Percentiles rank a stretch among this genome's conserved stretches.
These are phyloP conservation scores for Erigeron canadensis DNA, from an alignment of 129 eudicot genomes.

Conservation along the genomic window DNA sequence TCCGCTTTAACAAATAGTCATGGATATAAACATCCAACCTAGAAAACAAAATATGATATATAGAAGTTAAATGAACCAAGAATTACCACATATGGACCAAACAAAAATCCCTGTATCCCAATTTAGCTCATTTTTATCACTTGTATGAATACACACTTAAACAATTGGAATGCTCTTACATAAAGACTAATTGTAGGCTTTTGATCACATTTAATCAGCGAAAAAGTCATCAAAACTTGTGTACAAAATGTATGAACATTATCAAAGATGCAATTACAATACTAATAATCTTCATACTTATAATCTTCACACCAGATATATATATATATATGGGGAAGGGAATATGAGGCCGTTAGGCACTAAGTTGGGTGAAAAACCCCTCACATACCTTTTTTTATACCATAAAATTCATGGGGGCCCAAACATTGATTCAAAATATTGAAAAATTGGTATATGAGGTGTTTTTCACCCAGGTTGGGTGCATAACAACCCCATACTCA, in stretches of 20 bases:
- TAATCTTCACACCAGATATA: too few relatives aligned
- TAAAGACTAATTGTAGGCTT: neutral
- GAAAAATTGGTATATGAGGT: too few relatives aligned
- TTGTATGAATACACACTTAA: neutral
- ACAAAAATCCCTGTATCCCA: slow-evolving; percentile 1
- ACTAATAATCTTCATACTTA: neutral
- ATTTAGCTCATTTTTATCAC: neutral
- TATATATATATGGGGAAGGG: too few relatives aligned
- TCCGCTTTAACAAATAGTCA: slow-evolving; percentile 85
- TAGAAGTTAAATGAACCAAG: slow-evolving; percentile 6
- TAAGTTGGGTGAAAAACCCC: too few relatives aligned
- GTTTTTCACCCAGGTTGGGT: too few relatives aligned
- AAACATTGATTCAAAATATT: too few relatives aligned
- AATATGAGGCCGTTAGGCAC: too few relatives aligned
- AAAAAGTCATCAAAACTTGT: neutral
- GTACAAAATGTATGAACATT: neutral
- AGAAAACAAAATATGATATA: slow-evolving; percentile 17
- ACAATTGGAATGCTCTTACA: neutral
- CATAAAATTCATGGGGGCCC: too few relatives aligned
- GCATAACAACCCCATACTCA: too few relatives aligned
- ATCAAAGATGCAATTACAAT: slow-evolving; percentile 11
- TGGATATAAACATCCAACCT: slow-evolving; percentile 99
- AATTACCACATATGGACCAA: slow-evolving; percentile 8
- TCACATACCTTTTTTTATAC: too few relatives aligned
- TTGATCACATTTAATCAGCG: neutral